phyloP scores from a whole-genome alignment of 2,329 filamentous ascomycete species.

The Samsoniella hepiali region DNA sequence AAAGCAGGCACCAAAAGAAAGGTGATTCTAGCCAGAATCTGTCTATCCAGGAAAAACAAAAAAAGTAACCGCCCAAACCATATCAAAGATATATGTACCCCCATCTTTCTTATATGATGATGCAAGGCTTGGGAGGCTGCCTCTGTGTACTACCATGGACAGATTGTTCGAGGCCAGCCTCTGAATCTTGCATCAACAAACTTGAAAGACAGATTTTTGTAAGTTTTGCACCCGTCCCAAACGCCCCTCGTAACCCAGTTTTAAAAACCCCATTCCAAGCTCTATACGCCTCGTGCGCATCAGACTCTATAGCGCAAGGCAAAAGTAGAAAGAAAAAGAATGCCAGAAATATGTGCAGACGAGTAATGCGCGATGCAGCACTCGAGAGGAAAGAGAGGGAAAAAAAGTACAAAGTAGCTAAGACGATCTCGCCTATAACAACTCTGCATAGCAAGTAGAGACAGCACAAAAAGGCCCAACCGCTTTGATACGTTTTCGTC shows the following conservation, averaged over 20 bases:
- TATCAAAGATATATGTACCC: neutral
- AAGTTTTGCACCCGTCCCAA: neutral
- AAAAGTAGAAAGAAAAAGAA: conserved; percentile 12
- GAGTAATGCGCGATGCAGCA: conserved; percentile 18
- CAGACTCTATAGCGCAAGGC: conserved; percentile 1
- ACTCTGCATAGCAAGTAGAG: conserved; percentile 15
- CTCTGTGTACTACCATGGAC: neutral
- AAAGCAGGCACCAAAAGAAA: conserved; percentile 1
- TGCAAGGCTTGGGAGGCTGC: neutral
- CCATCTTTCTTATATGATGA: neutral
- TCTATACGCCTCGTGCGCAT: conserved; percentile 11
- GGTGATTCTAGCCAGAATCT: conserved; percentile 18
- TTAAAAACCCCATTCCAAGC: conserved; percentile 5
- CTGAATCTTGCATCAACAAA: neutral
- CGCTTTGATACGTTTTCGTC: conserved; percentile 5
- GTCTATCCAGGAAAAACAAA: conserved; percentile 1
- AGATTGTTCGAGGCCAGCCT: neutral
- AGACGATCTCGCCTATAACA: conserved; percentile 16
- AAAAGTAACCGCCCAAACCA: neutral
- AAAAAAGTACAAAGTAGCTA: conserved; percentile 22
- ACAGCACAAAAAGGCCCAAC: conserved; percentile 15
- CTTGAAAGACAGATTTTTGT: neutral
- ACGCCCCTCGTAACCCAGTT: conserved; percentile 4
- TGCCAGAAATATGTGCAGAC: conserved; percentile 10
- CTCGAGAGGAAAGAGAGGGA: conserved; percentile 21